Evolutionary conservation across 23 red algal species (phyloP), one percentile per base, ranked within the genome.

Genomic region (Agarophyton chilense): DNA sequence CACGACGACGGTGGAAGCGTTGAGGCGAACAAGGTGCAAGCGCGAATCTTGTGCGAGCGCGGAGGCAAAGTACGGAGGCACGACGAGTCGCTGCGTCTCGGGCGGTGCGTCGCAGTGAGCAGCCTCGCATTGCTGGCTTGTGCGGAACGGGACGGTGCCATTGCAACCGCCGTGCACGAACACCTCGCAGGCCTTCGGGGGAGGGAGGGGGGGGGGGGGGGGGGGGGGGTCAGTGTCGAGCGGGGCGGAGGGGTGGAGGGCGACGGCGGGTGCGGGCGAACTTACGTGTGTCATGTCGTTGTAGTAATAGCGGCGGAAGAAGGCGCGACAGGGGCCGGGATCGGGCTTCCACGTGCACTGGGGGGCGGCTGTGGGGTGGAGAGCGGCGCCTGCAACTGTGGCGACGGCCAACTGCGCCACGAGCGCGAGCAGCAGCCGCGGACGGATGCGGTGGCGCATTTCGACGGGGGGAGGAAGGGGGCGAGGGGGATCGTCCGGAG

Each of bases 241-340:
- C 50, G 36, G 39, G 21, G 50, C 47, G 47, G 55, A 64, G 18
- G 65, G 14, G 28, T 11, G 10, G 28, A 34, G 60, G 36, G 4
- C 35, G 25, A 17, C 35, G 52, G 5, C 6, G 56, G 56, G 56
- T 9, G 13, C 4, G 60, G 16, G 31, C 31, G 11, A 54, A 87
- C 82, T 68, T 87, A 87, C 82, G 43, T 84, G 78, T n/a, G 79
- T 74, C 61, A 40, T n/a, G 31, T 39, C 43, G 78, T 82, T 77
- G 46, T 75, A 92, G 79, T 83, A 92, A 66, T 83, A 92, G 78
- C 89, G 89, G 29, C 89, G 89, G 79, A 92, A 92, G 51, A 92
- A 92, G 89, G 62, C 89, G 62, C 68, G 78, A 75, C 89, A 92
- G 35, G 78, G 89, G 34, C 89, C 89, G 21, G 89, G 89, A 68